Evolutionary conservation across 345 rosid species (phyloP).

Genomic region (Fremontodendron californicum): DNA sequence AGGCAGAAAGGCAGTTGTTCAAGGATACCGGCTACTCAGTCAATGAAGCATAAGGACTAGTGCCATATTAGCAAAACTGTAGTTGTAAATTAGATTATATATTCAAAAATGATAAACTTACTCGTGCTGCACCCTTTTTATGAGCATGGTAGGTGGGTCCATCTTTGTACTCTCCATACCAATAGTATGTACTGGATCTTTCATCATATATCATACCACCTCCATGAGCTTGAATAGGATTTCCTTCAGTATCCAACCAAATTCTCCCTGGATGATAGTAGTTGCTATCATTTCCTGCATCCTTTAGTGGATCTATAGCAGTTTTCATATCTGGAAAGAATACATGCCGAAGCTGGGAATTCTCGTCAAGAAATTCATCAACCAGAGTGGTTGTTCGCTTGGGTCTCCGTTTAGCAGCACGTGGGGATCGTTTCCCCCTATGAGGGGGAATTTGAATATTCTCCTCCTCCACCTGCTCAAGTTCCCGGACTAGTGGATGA

Average conservation of each 20-base stretch:
- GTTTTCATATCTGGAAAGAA: slow-evolving; percentile 74
- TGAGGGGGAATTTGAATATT: slow-evolving; percentile 72
- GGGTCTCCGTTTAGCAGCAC: slow-evolving; percentile 75
- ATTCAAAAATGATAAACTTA: slow-evolving; percentile 34
- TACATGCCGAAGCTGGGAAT: slow-evolving; percentile 65
- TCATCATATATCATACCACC: slow-evolving; percentile 67
- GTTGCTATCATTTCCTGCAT: slow-evolving; percentile 47
- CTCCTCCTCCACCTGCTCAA: slow-evolving; percentile 77
- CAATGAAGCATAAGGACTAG: not conserved
- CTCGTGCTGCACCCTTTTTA: slow-evolving; percentile 79
- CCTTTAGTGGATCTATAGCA: slow-evolving; percentile 58
- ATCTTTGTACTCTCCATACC: slow-evolving; percentile 96
- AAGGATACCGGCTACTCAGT: not conserved
- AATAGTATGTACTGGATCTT: slow-evolving; percentile 56
- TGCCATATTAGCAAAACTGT: not conserved
- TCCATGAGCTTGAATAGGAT: slow-evolving; percentile 94
- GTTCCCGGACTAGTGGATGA: slow-evolving; percentile 50
- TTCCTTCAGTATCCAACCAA: slow-evolving; percentile 92
- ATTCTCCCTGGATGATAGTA: slow-evolving; percentile 66
- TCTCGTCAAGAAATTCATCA: slow-evolving; percentile 96
- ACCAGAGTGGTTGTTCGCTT: slow-evolving; percentile 61
- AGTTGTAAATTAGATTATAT: slow-evolving; percentile 9
- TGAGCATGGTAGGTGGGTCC: slow-evolving; percentile 85
- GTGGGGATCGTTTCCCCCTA: slow-evolving; percentile 76
- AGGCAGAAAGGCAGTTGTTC: not conserved